Evolutionary conservation across 352 stramenopile species (phyloP).

Genomic region (Globisporangium cystogenes): DNA sequence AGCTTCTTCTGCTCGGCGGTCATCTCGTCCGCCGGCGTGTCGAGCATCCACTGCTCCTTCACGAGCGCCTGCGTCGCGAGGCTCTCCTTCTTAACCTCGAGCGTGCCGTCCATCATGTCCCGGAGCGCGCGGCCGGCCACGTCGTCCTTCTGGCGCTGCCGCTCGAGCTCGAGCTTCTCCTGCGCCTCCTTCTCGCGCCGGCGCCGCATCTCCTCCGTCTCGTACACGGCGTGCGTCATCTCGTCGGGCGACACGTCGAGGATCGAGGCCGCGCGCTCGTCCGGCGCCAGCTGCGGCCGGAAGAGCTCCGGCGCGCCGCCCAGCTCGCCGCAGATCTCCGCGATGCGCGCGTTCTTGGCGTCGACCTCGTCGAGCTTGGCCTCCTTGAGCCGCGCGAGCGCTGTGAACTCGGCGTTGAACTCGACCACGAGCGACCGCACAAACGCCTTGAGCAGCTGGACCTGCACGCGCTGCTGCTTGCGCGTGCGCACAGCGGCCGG

Average conservation of each 20-base stretch:
- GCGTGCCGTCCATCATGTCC: constrained; percentile 94
- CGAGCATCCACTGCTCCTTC: constrained; percentile 88
- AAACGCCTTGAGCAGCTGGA: constrained; percentile 72
- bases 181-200: constrained; percentile 37
- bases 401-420: constrained; percentile 88
- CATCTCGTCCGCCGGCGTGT: constrained; percentile 68
- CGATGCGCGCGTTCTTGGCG: constrained; percentile 83
- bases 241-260: constrained; percentile 64
- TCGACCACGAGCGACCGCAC: constrained; percentile 53
- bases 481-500: constrained; percentile 71
- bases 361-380: constrained; percentile 85
- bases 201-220: constrained; percentile 58
- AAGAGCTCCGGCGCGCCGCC: constrained; percentile 30
- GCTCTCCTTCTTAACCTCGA: constrained; percentile 87
- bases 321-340: constrained; percentile 81
- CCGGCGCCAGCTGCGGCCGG: constrained; percentile 34
- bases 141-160: constrained; percentile 76
- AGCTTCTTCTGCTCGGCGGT: constrained; percentile 77
- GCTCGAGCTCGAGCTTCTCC: constrained; percentile 28
- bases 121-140: constrained; percentile 67
- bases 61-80: constrained; percentile 51
- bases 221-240: constrained; percentile 84
- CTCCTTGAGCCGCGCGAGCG: constrained; percentile 67
- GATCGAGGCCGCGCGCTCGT: constrained; percentile 67
- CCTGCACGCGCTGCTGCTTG: constrained; percentile 84